phyloP scores from a whole-genome alignment of 1,284 basidiomycete species.

The Tilletia caries region DNA sequence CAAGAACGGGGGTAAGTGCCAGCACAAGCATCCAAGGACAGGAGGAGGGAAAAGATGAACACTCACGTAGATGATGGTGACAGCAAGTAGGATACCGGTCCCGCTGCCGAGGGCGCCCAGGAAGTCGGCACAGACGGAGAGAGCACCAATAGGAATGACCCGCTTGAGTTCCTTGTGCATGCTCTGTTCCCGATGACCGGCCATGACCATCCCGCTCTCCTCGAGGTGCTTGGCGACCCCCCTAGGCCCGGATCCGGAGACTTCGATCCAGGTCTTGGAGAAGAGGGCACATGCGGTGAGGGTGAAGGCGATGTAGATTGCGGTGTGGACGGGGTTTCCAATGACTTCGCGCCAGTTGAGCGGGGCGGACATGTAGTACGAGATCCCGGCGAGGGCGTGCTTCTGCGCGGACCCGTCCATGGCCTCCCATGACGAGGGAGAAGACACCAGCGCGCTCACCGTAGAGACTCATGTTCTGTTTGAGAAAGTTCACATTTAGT shows the following conservation, averaged over 20 bases:
- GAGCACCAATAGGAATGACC: constrained; percentile 87
- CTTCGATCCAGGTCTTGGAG: constrained; percentile 99
- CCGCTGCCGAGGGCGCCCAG: constrained; percentile 94
- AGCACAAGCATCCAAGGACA: neutral
- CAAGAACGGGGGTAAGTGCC: no score
- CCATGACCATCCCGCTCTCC: constrained; percentile 98
- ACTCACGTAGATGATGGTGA: constrained; percentile 74
- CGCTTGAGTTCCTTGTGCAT: constrained; percentile 99
- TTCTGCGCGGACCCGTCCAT: constrained; percentile 89
- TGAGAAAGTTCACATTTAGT: neutral
- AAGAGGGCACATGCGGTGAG: constrained; percentile 91
- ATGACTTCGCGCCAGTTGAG: constrained; percentile 82
- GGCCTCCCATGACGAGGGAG: constrained; percentile 74
- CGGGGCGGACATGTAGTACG: constrained; percentile 96
- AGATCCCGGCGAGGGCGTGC: constrained; percentile 82
- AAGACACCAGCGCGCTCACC: constrained; percentile 53
- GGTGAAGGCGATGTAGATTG: constrained; percentile 87
- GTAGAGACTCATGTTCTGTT: constrained; percentile 54
- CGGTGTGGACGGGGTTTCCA: constrained; percentile 87
- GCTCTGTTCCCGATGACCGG: constrained; percentile 89
- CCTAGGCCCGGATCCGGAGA: constrained; percentile 88
- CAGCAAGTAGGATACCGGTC: constrained; percentile 95
- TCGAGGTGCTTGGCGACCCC: constrained; percentile 98
- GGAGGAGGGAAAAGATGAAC: neutral
- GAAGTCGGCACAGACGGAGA: constrained; percentile 89